Conservation (phyloP, 257 asterid species). For the Fraxinus americana region DNA sequence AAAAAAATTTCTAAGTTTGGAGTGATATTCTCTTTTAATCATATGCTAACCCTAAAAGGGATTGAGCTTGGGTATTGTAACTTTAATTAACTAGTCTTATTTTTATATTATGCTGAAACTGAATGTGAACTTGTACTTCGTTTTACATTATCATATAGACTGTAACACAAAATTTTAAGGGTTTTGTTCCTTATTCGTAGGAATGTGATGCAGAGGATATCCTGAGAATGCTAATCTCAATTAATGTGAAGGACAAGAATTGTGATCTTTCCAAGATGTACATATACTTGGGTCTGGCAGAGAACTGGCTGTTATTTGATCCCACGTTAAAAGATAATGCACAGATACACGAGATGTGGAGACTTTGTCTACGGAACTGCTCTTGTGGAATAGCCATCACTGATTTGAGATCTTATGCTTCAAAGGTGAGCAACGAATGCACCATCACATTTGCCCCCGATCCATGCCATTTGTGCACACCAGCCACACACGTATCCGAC, state of each 20-base stretch:
- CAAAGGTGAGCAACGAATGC: slow-evolving; percentile 50
- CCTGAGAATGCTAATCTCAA: slow-evolving; percentile 53
- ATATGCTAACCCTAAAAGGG: not conserved
- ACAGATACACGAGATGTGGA: slow-evolving; percentile 59
- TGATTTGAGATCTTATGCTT: slow-evolving; percentile 85
- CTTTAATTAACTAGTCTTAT: not conserved
- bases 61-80: not conserved
- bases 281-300: slow-evolving; percentile 66
- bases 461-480: not conserved
- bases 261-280: slow-evolving; percentile 75
- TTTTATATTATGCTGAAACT: not conserved
- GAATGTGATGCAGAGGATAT: slow-evolving; percentile 55
- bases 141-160: not conserved
- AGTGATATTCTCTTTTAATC: not conserved
- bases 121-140: not conserved
- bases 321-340: slow-evolving; percentile 44
- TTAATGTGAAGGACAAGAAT: slow-evolving; percentile 67
- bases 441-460: slow-evolving; percentile 8
- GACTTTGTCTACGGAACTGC: slow-evolving; percentile 63
- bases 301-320: slow-evolving; percentile 72
- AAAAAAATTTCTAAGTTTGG: not conserved
- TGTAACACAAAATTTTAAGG: not conserved
- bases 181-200: slow-evolving; percentile 40
- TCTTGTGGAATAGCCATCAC: slow-evolving; percentile 73
- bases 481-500: not conserved